phyloP scores from a whole-genome alignment of 441 rosid genomes.

The Pelargonium fulgidum region DNA sequence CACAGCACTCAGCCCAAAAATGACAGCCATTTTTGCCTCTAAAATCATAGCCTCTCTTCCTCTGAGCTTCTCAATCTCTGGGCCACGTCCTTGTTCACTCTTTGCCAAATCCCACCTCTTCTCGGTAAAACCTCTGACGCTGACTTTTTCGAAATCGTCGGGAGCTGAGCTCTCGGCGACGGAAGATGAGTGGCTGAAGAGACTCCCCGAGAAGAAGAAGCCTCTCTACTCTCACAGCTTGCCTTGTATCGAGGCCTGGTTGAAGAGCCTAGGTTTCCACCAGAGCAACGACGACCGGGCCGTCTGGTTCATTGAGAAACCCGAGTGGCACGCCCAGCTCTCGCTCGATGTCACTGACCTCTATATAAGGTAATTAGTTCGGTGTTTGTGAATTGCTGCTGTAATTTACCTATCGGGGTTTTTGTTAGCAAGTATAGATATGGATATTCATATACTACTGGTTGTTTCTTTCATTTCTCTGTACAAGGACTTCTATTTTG shows the following conservation, averaged over 20 bases:
- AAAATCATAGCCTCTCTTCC: slow-evolving; percentile 18
- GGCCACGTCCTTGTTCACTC: slow-evolving; percentile 5
- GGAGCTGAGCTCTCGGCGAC: slow-evolving; percentile 50
- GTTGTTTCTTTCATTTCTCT: background rate
- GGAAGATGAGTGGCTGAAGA: slow-evolving; percentile 79
- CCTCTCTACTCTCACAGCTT: slow-evolving; percentile 86
- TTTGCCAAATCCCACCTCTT: slow-evolving; percentile 16
- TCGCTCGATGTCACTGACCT: slow-evolving; percentile 88
- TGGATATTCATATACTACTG: background rate
- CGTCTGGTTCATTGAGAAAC: slow-evolving; percentile 66
- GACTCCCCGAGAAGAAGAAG: slow-evolving; percentile 71
- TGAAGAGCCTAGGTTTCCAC: slow-evolving; percentile 57
- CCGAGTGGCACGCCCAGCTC: slow-evolving; percentile 83
- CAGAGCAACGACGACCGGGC: slow-evolving; percentile 77
- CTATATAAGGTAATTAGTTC: slow-evolving; percentile 47
- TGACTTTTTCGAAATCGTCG: slow-evolving; percentile 42
- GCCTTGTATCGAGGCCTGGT: slow-evolving; percentile 95
- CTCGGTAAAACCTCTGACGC: slow-evolving; percentile 23
- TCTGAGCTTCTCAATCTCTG: slow-evolving; percentile 10
- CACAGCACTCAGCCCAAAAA: background rate
- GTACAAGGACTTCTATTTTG: background rate
- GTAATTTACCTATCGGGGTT: background rate
- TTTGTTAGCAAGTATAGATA: background rate
- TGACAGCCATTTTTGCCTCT: slow-evolving; percentile 10
- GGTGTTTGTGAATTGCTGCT: background rate